A percentile compares a stretch with the other conserved stretches of the same genome.
Evolutionary conservation across 2,329 filamentous ascomycete genomes (phyloP).

Genomic region (Aspergillus caelatus): DNA sequence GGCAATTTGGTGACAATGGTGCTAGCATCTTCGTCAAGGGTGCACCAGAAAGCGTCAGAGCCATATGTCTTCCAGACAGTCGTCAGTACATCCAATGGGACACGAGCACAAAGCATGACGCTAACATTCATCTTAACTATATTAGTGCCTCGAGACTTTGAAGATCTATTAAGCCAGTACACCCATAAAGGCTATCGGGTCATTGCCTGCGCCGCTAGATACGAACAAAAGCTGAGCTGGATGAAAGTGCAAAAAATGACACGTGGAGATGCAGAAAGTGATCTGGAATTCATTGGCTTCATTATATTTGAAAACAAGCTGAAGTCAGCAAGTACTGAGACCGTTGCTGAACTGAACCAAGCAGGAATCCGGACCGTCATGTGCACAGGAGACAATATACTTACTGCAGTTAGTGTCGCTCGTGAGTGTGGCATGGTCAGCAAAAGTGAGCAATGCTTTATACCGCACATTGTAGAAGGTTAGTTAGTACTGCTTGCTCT

Average conservation of each 20-base stretch:
- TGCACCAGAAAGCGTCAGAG: conserved; percentile 92
- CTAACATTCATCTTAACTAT: conserved; percentile 26
- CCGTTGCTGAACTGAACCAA: conserved; percentile 78
- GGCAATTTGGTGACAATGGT: conserved; percentile 81
- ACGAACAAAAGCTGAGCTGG: conserved; percentile 86
- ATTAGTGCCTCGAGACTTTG: conserved; percentile 80
- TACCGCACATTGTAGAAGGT: conserved; percentile 83
- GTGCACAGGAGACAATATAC: conserved; percentile 97
- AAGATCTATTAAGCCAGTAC: conserved; percentile 85
- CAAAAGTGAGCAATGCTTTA: conserved; percentile 82
- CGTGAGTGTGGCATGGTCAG: conserved; percentile 85
- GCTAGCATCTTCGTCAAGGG: conserved; percentile 94
- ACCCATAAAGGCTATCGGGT: conserved; percentile 96
- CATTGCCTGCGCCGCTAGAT: conserved; percentile 90
- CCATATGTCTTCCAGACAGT: conserved; percentile 82
- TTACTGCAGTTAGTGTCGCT: conserved; percentile 94
- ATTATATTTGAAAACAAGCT: conserved; percentile 99
- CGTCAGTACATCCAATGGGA: conserved; percentile 55
- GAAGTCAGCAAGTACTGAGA: conserved; percentile 79
- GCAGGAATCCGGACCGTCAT: conserved; percentile 90
- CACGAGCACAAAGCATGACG: conserved; percentile 11
- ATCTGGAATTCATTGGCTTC: conserved; percentile 88
- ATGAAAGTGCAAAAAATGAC: conserved; percentile 94
- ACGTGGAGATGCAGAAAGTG: conserved; percentile 78
- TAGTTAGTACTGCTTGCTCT: conserved; percentile 19